These are phyloP conservation scores for Kwoniella dendrophila DNA, from an alignment of 768 basidiomycete species.

Conservation along the genomic window DNA sequence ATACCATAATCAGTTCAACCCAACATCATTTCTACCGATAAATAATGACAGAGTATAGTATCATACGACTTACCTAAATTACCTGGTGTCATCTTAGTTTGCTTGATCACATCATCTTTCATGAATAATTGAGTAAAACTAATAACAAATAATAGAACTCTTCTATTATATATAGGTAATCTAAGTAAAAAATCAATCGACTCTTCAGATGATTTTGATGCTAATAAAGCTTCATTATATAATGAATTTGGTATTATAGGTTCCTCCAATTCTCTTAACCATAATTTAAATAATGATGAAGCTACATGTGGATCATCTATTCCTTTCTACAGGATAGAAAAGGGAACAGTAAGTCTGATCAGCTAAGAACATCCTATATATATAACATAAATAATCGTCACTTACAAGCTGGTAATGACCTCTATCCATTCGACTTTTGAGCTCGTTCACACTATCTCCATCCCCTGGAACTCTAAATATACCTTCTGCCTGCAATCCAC, in stretches of 20 bases:
- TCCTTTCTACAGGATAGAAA: conserved; percentile 49
- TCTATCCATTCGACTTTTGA: conserved; percentile 85
- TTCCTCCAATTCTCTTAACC: conserved; percentile 87
- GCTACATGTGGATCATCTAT: conserved; percentile 89
- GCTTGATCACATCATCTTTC: conserved; percentile 69
- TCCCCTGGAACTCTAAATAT: conserved; percentile 94
- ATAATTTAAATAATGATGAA: conserved; percentile 86
- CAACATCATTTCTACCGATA: too few species aligned
- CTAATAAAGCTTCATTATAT: conserved; percentile 82
- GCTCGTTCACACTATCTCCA: conserved; percentile 78
- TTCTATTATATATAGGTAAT: conserved; percentile 80
- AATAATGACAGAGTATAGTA: too few species aligned
- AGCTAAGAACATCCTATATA: background rate
- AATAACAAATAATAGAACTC: conserved; percentile 82
- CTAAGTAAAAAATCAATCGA: conserved; percentile 74
- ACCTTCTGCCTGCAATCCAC: conserved; percentile 81
- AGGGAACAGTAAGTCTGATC: background rate
- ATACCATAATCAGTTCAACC: too few species aligned
- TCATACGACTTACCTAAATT: conserved; percentile 63
- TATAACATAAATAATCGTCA: background rate
- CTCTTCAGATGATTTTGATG: conserved; percentile 66
- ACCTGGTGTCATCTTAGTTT: conserved; percentile 75
- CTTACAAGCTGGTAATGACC: conserved; percentile 83
- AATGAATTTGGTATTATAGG: conserved; percentile 88
- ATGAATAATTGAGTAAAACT: conserved; percentile 90